Evolutionary conservation across 257 asterid species (phyloP).

Genomic region (Solanum clarkiae): DNA sequence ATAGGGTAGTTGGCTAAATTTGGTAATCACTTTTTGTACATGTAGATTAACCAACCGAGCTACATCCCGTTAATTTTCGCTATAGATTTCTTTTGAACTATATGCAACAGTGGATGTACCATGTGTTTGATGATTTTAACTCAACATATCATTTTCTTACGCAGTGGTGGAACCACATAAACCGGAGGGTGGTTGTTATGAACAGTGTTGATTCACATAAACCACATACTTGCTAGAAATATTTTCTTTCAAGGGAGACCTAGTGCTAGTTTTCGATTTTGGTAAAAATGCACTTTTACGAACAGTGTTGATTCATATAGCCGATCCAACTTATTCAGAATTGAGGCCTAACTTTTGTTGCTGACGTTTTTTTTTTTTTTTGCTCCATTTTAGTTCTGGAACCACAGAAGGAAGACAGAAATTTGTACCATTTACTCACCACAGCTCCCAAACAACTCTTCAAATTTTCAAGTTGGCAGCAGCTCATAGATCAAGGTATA

Average conservation of each 20-base stretch:
- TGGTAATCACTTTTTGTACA: no score
- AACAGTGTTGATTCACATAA: no score
- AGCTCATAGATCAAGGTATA: conserved; percentile 78
- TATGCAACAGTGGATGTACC: neutral
- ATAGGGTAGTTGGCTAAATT: no score
- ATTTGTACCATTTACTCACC: conserved; percentile 53
- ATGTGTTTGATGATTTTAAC: neutral
- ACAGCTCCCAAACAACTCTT: conserved; percentile 61
- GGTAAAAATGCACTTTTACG: neutral
- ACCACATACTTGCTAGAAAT: no score
- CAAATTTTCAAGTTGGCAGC: conserved; percentile 62
- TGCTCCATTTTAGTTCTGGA: conserved; percentile 42
- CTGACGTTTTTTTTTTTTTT: neutral
- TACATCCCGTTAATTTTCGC: no score
- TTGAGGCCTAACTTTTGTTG: neutral
- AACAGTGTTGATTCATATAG: neutral
- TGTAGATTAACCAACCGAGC: no score
- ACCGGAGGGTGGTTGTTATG: no score
- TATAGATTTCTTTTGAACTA: neutral
- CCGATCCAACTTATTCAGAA: neutral
- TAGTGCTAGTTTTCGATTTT: no score
- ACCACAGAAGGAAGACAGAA: conserved; percentile 80
- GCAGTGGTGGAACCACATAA: no score
- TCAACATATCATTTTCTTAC: neutral
- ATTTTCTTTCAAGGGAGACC: no score